phyloP scores from a whole-genome alignment of 129 eudicot genomes.

The Centella asiatica region DNA sequence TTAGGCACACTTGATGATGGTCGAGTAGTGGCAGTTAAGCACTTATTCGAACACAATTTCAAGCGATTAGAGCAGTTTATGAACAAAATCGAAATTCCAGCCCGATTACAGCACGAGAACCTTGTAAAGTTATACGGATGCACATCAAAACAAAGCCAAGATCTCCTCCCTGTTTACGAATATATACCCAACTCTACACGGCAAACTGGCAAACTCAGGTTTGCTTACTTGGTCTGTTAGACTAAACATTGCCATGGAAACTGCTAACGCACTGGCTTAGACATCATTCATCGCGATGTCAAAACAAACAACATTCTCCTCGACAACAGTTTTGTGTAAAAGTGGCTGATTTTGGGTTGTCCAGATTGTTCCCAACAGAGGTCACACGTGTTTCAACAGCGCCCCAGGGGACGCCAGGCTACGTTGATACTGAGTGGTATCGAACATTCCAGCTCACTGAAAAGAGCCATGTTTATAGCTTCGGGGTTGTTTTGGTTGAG shows the following conservation, averaged over 20 bases:
- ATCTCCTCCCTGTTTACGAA: slow-evolving; percentile 66
- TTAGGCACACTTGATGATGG: slow-evolving; percentile 69
- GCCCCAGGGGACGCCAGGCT: slow-evolving; percentile 79
- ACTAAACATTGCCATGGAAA: slow-evolving; percentile 54
- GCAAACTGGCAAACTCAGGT: slow-evolving; percentile 33
- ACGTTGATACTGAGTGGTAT: slow-evolving; percentile 70
- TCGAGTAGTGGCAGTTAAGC: slow-evolving; percentile 60
- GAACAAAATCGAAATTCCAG: slow-evolving; percentile 55
- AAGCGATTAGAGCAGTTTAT: slow-evolving; percentile 54
- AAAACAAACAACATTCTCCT: slow-evolving; percentile 58
- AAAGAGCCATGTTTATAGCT: slow-evolving; percentile 64
- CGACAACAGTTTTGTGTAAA: slow-evolving; percentile 53
- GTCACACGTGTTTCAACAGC: slow-evolving; percentile 75
- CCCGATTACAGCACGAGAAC: slow-evolving; percentile 51
- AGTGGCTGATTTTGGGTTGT: slow-evolving; percentile 76
- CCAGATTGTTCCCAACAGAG: slow-evolving; percentile 48
- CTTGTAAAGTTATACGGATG: slow-evolving; percentile 67
- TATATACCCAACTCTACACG: slow-evolving; percentile 61
- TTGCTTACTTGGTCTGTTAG: slow-evolving; percentile 45
- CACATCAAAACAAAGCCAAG: slow-evolving; percentile 52
- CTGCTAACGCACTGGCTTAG: slow-evolving; percentile 64
- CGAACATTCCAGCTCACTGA: slow-evolving; percentile 55
- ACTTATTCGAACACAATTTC: slow-evolving; percentile 52
- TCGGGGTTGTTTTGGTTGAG: slow-evolving; percentile 71
- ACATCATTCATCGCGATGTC: slow-evolving; percentile 56